Evolutionary conservation across 176 grass and related monocot genomes (phyloP).

Genomic region (Oryza brachyantha): DNA sequence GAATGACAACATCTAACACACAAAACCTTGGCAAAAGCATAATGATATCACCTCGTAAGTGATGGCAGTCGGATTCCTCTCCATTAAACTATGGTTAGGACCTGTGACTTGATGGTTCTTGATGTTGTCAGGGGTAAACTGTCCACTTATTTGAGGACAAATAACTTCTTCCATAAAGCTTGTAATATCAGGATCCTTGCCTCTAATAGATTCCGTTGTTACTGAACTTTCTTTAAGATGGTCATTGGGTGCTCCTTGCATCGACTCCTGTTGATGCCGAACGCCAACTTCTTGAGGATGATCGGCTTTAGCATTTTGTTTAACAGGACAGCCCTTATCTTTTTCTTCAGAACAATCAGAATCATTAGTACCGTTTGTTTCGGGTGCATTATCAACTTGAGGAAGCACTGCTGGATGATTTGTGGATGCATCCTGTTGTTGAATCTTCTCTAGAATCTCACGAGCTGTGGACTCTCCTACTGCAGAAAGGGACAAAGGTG

Average conservation of each 20-base stretch:
- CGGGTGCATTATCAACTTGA: not conserved
- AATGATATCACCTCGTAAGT: slow-evolving; percentile 30
- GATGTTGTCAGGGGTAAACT: not conserved
- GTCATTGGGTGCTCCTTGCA: not conserved
- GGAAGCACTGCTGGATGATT: not conserved
- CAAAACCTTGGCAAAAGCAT: not conserved
- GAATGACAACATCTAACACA: not conserved
- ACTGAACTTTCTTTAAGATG: slow-evolving; percentile 2
- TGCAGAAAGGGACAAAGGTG: slow-evolving; percentile 1
- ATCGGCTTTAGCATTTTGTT: not conserved
- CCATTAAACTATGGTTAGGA: slow-evolving; percentile 20
- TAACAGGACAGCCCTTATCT: not conserved
- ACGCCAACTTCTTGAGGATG: not conserved
- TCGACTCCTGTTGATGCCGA: not conserved
- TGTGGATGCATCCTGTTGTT: not conserved
- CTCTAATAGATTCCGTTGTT: not conserved
- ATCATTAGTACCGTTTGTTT: not conserved
- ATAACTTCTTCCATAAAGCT: not conserved
- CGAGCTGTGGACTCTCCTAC: slow-evolving; percentile 18
- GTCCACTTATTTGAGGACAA: not conserved
- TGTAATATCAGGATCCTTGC: not conserved
- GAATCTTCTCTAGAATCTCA: slow-evolving; percentile 31
- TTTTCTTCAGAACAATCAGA: not conserved
- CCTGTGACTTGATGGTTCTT: not conserved
- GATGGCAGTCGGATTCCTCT: slow-evolving; percentile 25